Percentiles rank a stretch among this genome's conserved stretches.
phyloP scores from a whole-genome alignment of 2,329 filamentous ascomycete genomes.

The Aspergillus intermedius region DNA sequence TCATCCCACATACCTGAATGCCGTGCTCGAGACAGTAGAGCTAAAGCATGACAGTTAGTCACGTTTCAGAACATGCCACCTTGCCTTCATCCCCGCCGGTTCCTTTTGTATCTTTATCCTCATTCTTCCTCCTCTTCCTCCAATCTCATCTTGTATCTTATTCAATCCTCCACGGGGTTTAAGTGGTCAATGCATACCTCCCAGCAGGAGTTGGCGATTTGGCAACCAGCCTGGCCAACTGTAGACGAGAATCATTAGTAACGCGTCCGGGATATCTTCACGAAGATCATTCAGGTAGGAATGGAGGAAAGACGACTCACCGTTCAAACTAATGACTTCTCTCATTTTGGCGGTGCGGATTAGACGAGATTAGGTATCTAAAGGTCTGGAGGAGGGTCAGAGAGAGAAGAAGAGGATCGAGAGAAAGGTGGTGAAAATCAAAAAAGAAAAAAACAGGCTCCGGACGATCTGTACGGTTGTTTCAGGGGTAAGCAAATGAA shows the following conservation, averaged over 20 bases:
- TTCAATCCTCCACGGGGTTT: not conserved
- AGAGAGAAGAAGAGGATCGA: constrained; percentile 9
- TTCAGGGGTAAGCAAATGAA: constrained; percentile 21
- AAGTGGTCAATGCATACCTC: constrained; percentile 65
- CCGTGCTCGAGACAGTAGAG: constrained; percentile 99
- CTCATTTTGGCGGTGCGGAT: constrained; percentile 64
- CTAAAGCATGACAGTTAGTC: constrained; percentile 49
- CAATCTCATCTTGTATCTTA: constrained; percentile 5
- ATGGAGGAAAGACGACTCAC: constrained; percentile 49
- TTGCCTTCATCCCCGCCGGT: no score
- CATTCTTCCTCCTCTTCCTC: no score
- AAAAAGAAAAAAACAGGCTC: constrained; percentile 24
- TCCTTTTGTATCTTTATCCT: no score
- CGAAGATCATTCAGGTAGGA: constrained; percentile 12
- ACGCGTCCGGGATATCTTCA: constrained; percentile 10
- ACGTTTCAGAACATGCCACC: no score
- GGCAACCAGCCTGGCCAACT: constrained; percentile 99
- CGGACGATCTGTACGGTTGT: constrained; percentile 17
- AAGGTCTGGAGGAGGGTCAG: constrained; percentile 5
- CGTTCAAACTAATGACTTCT: constrained; percentile 99
- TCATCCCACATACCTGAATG: constrained; percentile 70
- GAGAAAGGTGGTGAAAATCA: constrained; percentile 22
- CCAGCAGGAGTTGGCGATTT: constrained; percentile 99
- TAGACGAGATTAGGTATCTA: constrained; percentile 7
- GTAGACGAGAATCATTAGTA: constrained; percentile 24